Evolutionary conservation across 2,329 filamentous ascomycete species (phyloP).

Genomic region (Didymella arachidicola): DNA sequence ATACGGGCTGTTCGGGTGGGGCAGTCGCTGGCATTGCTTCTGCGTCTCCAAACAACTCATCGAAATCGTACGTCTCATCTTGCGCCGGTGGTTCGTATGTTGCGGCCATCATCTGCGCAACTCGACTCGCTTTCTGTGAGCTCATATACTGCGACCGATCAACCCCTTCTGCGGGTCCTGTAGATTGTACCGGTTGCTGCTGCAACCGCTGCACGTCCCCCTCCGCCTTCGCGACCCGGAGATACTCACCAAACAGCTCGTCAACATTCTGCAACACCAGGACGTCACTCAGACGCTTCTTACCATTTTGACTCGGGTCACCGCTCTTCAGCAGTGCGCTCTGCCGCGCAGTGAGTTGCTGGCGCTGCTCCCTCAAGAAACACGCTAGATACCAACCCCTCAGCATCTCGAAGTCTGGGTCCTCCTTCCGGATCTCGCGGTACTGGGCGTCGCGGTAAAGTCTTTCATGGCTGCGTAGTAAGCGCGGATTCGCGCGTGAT

Average conservation of each 20-base stretch:
- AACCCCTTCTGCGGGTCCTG: too few species aligned
- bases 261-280: not conserved
- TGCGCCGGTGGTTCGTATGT: not conserved
- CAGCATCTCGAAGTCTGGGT: not conserved
- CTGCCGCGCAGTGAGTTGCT: not conserved
- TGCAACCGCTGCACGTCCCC: not conserved
- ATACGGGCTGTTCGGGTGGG: not conserved
- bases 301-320: not conserved
- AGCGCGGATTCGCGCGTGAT: not conserved
- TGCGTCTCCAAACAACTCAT: not conserved
- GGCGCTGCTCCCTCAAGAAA: not conserved
- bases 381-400: constrained; percentile 2
- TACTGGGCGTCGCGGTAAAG: constrained; percentile 6
- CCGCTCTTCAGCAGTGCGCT: not conserved
- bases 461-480: not conserved
- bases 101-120: not conserved
- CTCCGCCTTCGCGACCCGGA: not conserved
- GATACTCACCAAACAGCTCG: not conserved
- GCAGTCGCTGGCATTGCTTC: too few species aligned
- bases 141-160: not conserved
- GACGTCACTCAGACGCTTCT: not conserved
- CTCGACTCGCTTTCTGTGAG: not conserved
- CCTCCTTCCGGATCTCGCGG: not conserved
- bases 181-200: not conserved
- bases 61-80: not conserved